Base-by-base conservation (phyloP, 768 basidiomycete genomes). In the Boletus rufocinnamomeus region DNA sequence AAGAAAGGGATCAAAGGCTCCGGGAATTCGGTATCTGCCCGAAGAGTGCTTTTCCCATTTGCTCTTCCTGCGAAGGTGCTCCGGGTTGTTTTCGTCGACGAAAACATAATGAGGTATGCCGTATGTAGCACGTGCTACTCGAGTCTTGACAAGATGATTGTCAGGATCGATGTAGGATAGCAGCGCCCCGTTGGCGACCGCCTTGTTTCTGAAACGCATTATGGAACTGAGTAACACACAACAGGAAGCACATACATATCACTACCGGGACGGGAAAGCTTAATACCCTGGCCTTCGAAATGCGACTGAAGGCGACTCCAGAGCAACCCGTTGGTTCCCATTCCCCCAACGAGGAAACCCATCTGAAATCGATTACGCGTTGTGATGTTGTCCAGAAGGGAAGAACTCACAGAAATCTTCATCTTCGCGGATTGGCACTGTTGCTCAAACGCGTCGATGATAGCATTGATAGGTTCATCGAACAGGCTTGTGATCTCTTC, bases 321-420 rank as follows among this genome's bases (percentile, higher is more conserved):
- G 11, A 65, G 43, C 28, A 38, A 53, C 10, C 53, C 47, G 14
- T 59, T 65, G 3, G 40, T 43, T 17, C 52, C 53, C 3, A 59
- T 3, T 5, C 63, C 63, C 8, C 61, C 63, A 0, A 64, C 57
- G 6, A 63, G 48, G 23, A 64, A 64, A 10, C 28, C 63, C 37
- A 25, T 46, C 62, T 63, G 4, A 8, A 25, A 45, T 19, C 8
- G n/a, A 14, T 19, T 19, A 10, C n/a, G n/a, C 6, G 10, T 44
- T 8, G 13, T 17, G n/a, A 34, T 34, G 8, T n/a, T 6, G 14
- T 11, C 10, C 11, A 8, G 41, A n/a, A 34, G 8, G 21, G 9
- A 16, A 17, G 19, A 40, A 21, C 61, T 37, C 13, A 63, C 63
- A 1, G 50, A 47, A 38, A 63, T 47, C 11, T 30, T 53, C 4